phyloP scores from a whole-genome alignment of 768 basidiomycete genomes.

The Leccinum arenicola region DNA sequence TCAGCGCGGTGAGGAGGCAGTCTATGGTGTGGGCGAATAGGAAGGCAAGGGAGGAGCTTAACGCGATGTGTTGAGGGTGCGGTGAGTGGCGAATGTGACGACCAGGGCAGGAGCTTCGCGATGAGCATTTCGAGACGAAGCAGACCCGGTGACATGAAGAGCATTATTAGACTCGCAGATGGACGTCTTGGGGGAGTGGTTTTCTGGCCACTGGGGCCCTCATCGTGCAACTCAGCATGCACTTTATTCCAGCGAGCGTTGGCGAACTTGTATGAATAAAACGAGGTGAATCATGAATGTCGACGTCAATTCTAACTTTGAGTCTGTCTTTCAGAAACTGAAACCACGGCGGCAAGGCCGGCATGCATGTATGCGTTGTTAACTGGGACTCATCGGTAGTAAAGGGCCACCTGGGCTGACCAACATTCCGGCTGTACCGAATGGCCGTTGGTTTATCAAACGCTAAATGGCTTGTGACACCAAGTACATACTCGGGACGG shows the following conservation, averaged over 20 bases:
- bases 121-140: not conserved
- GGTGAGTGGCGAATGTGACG: not conserved
- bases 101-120: too few species aligned
- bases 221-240: not conserved
- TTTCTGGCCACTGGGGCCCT: not conserved
- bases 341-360: too few species aligned
- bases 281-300: not conserved
- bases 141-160: not conserved
- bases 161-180: not conserved
- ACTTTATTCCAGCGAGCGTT: not conserved
- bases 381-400: not conserved
- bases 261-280: not conserved
- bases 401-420: too few species aligned
- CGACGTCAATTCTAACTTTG: not conserved
- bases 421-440: not conserved
- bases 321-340: too few species aligned
- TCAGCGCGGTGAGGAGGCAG: conserved; percentile 20
- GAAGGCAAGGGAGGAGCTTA: not conserved
- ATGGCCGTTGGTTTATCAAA: not conserved
- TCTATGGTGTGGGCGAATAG: conserved; percentile 6
- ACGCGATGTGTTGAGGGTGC: not conserved
- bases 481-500: not conserved
- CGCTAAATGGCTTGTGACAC: not conserved
- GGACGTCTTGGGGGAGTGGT: not conserved
- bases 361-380: not conserved